A percentile compares a stretch with the other conserved stretches of the same genome.
Conservation (phyloP, 805 yeast genomes). For the Maudiozyma barnettii region DNA sequence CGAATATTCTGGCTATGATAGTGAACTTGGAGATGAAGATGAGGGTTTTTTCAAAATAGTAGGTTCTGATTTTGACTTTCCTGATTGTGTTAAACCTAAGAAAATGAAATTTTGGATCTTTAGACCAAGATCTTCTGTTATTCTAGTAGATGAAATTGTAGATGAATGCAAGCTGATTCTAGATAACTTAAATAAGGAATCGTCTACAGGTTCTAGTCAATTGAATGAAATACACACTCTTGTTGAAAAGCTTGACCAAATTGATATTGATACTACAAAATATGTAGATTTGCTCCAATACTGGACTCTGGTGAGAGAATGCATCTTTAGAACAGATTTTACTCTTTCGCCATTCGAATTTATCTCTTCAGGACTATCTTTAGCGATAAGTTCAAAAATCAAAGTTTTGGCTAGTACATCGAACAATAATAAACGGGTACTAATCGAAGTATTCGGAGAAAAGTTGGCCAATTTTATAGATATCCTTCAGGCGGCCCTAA, state of each 20-base stretch:
- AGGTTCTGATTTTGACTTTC: conserved; percentile 25
- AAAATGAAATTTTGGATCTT: conserved; percentile 17
- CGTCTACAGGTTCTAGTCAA: conserved; percentile 6
- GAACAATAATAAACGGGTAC: conserved; percentile 29
- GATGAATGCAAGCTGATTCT: conserved; percentile 7
- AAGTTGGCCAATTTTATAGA: conserved; percentile 37
- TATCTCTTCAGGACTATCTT: conserved; percentile 55
- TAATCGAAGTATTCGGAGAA: conserved; percentile 33
- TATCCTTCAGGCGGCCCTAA: conserved; percentile 62
- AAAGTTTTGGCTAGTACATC: not conserved
- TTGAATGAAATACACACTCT: conserved; percentile 1
- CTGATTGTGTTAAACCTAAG: conserved; percentile 23
- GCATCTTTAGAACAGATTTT: conserved; percentile 26
- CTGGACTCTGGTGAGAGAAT: conserved; percentile 33
- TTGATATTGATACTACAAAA: conserved; percentile 17
- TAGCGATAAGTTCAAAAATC: conserved; percentile 16
- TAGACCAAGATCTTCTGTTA: conserved; percentile 2
- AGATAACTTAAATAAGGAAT: not conserved
- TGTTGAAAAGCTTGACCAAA: conserved; percentile 11
- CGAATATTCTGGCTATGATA: conserved; percentile 21
- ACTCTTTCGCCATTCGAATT: conserved; percentile 66
- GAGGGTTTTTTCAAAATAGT: conserved; percentile 21
- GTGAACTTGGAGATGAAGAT: conserved; percentile 24
- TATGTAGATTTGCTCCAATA: conserved; percentile 20
- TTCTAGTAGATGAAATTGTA: conserved; percentile 6